Percentiles rank a stretch among this genome's conserved stretches.
Evolutionary conservation across 139 green algal species (phyloP).

Genomic region (Tetradesmus obliquus): DNA sequence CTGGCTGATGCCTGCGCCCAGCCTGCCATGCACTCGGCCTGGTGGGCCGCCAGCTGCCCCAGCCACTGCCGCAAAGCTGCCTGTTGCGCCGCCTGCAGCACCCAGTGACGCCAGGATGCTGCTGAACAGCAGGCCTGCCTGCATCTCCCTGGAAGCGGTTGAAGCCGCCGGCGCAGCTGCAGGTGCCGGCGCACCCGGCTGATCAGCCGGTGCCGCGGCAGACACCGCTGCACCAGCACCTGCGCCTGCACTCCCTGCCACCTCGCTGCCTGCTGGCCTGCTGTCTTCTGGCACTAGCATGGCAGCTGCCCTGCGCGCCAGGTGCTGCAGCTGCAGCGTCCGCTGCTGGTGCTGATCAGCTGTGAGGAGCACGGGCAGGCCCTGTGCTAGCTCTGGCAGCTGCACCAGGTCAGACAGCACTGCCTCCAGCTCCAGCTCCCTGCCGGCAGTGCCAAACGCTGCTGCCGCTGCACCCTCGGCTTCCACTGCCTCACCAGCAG

Average conservation of each 20-base stretch:
- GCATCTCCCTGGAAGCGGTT: neutral
- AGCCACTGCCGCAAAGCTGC: neutral
- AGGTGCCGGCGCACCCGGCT: neutral
- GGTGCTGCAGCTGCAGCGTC: slow-evolving; percentile 23
- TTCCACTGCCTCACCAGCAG: neutral
- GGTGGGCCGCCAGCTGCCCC: neutral
- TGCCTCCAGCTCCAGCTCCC: neutral
- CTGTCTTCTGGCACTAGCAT: neutral
- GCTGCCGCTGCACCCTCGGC: neutral
- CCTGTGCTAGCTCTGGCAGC: slow-evolving; percentile 38
- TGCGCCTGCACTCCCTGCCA: neutral
- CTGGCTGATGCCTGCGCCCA: neutral
- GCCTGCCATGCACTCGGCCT: neutral
- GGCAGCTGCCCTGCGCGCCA: neutral
- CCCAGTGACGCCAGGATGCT: slow-evolving; percentile 20
- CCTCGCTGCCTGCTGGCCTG: neutral
- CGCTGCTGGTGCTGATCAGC: slow-evolving; percentile 26
- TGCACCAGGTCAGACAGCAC: slow-evolving; percentile 11
- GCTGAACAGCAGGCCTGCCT: slow-evolving; percentile 25
- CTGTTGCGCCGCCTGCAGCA: neutral
- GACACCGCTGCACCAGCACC: neutral
- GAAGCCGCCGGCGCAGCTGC: no score
- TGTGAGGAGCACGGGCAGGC: slow-evolving; percentile 32
- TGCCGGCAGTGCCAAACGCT: neutral
- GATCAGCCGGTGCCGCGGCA: neutral